phyloP scores from a whole-genome alignment of 495 filamentous ascomycete genomes.

The Aspergillus panamensis region DNA sequence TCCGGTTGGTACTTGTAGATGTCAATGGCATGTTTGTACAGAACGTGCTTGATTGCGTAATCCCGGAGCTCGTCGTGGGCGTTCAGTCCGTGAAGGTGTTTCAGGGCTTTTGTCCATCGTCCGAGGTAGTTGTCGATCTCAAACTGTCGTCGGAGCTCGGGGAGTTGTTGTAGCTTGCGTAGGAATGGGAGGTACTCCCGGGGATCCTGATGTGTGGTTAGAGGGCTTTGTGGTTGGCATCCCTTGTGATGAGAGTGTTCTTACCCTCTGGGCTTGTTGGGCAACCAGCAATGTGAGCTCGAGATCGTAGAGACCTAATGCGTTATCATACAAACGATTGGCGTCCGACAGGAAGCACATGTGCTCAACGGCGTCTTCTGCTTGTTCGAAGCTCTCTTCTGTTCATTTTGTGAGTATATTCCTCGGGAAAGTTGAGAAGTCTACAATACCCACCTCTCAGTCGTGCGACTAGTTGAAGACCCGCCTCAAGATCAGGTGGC shows the following conservation, averaged over 20 bases:
- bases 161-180: constrained; percentile 73
- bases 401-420: constrained; percentile 19
- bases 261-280: constrained; percentile 84
- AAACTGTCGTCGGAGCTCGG: constrained; percentile 65
- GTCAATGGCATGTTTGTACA: constrained; percentile 73
- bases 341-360: constrained; percentile 96
- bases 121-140: constrained; percentile 85
- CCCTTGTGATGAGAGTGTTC: background rate
- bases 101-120: constrained; percentile 70
- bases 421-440: background rate
- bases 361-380: constrained; percentile 85
- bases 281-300: constrained; percentile 87
- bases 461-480: constrained; percentile 69
- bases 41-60: constrained; percentile 73
- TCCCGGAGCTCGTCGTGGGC: constrained; percentile 69
- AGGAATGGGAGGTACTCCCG: constrained; percentile 94
- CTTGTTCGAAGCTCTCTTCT: constrained; percentile 61
- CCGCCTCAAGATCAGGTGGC: constrained; percentile 86
- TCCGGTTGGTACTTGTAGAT: constrained; percentile 78
- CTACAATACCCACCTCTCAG: constrained; percentile 52
- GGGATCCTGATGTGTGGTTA: constrained; percentile 56
- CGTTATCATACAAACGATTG: constrained; percentile 86
- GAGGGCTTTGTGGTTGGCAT: background rate
- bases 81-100: constrained; percentile 63
- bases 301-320: constrained; percentile 85